Percentiles rank a stretch among this genome's conserved stretches.
Evolutionary conservation across 2,329 filamentous ascomycete species (phyloP).

Genomic region (Aspergillus neotritici): DNA sequence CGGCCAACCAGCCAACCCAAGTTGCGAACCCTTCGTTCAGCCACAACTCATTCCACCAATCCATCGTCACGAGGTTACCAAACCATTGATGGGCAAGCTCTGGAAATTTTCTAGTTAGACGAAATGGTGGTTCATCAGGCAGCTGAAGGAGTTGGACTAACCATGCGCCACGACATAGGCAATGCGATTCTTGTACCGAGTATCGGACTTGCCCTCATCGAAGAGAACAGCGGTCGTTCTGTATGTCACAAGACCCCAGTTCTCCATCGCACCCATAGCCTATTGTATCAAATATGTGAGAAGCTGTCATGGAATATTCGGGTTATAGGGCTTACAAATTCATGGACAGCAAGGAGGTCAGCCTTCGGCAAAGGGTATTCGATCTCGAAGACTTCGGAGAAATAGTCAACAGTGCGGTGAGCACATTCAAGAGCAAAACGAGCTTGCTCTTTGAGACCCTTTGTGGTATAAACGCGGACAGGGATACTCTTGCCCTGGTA

Average conservation of each 20-base stretch:
- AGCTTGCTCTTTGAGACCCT: constrained; percentile 88
- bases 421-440: constrained; percentile 85
- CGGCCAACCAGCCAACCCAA: constrained; percentile 93
- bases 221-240: constrained; percentile 93
- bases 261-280: constrained; percentile 75
- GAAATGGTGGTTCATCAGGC: neutral
- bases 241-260: constrained; percentile 95
- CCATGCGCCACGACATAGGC: constrained; percentile 94
- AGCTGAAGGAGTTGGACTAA: constrained; percentile 18
- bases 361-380: constrained; percentile 92
- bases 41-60: constrained; percentile 94
- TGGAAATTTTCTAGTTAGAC: constrained; percentile 15
- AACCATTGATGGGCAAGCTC: constrained; percentile 97
- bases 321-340: constrained; percentile 62
- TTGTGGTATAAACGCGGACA: constrained; percentile 91
- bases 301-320: neutral
- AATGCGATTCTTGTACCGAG: constrained; percentile 84
- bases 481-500: constrained; percentile 90
- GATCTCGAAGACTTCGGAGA: constrained; percentile 86
- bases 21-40: constrained; percentile 96
- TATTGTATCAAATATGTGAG: constrained; percentile 17
- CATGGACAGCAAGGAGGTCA: constrained; percentile 83
- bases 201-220: constrained; percentile 85
- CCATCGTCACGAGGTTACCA: constrained; percentile 91
- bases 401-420: constrained; percentile 90